Base-by-base conservation (phyloP, 2,329 filamentous ascomycete species). In the Nemania serpens region DNA sequence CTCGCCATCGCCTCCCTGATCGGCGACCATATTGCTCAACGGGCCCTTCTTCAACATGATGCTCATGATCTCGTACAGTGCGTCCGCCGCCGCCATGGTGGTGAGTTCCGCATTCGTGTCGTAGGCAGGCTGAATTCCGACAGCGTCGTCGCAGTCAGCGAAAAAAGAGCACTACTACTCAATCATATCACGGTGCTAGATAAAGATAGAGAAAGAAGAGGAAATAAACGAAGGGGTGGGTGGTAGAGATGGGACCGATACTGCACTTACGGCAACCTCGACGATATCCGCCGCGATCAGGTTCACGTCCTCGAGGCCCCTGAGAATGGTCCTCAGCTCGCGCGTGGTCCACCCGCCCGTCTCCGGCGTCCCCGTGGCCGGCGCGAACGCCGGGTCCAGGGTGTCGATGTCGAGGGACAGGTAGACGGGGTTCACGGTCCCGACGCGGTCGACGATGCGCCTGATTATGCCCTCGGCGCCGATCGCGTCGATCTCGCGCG, bases 321-420 rank as follows among this genome's bases (percentile, higher is more conserved):
- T 79, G 36, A 91, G 78, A 61, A 92, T 91, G 0, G 88, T 90
- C 47, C 89, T 79, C 10, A 92, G 78, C 79, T 92, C 89, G 34
- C 89, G 78, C 0, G 89, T 91, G 1, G 85, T 87, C 89, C 89
- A 91, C 2, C 89, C 89, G 10, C 89, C 89, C 0, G 89, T 91
- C 79, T 91, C 89, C 1, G 89, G 89, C 0, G 89, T 91, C 9
- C 89, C 89, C 0, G 89, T 91, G 0, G 87, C 89, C 12, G 89
- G 89, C 0, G 89, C 89, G 68, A 91, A 94, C 5, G 91, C 91
- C 7, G 93, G 92, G 73, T 96, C 92, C 3, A 96, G 80, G 0
- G 91, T 93, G 71, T 96, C 92, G 69, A 96, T 96, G 71, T 97
- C 93, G 48, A 96, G 88, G 6, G 86, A 91, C 34, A 96, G 77